Evolutionary conservation across 208 protist genomes (phyloP), one percentile per base, ranked within the genome.

Genomic region (Leishmania lainsoni): DNA sequence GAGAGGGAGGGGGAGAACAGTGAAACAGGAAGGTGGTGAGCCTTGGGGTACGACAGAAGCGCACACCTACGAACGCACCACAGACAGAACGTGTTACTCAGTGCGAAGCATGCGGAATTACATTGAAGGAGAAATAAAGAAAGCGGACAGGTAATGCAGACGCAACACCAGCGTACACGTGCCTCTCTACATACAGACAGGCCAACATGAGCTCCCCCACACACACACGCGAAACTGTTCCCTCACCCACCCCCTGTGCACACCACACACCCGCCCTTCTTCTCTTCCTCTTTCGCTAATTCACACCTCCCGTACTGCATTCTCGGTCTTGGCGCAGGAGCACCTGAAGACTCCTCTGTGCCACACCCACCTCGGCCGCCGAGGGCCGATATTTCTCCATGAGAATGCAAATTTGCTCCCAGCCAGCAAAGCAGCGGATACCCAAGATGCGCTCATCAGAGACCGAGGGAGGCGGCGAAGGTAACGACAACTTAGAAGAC

Each of bases 371-470:
- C 68, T 89, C 84, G 9, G 66, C 69, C 59, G 74, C 32, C 5
- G 71, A 79, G 20, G 90, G 92, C 4, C 92, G 86, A 51, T 86
- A 49, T 51, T 83, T 88, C 80, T 96, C 92, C 51, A 89, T 72
- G 6, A 93, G 66, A n/a, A 75, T 48, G 75, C 87, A 86, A 10
- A 96, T 65, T 69, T 86, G 79, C 56, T 94, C 90, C 83, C 86
- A 91, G 0, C 92, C 90, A 56, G 84, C 68, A 72, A 93, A 94
- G 78, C 86, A 91, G 54, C 88, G 83, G 6, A 90, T 52, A 26
- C 89, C 86, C 61, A 86, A 89, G 2, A 82, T 82, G 22, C 10
- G 16, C 26, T 61, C 39, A 52, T 71, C 76, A 65, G 48, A 51
- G 29, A 45, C 78, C 5, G 59, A 56, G 16, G 48, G 77, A 35